Percentiles rank a stretch among this genome's conserved stretches.
Conservation (phyloP, 108 stramenopile species). For the Nitzschia palea region DNA sequence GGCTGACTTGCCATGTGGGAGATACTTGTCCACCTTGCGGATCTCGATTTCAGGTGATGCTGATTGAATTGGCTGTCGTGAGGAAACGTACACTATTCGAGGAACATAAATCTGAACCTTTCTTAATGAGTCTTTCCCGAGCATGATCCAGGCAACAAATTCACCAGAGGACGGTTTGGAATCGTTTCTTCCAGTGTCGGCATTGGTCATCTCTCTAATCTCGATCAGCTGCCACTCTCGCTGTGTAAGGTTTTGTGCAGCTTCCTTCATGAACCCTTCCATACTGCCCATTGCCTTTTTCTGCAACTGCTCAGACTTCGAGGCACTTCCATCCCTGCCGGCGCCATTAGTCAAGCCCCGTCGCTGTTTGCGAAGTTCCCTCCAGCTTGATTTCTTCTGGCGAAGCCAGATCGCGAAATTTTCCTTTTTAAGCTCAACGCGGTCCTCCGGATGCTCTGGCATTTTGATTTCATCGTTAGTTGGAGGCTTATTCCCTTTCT, state of each 20-base stretch:
- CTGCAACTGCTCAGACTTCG: slow-evolving; percentile 7
- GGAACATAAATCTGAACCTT: slow-evolving; percentile 80
- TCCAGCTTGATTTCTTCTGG: slow-evolving; percentile 88
- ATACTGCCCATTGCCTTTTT: slow-evolving; percentile 61
- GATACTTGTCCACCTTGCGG: slow-evolving; percentile 73
- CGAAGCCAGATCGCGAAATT: slow-evolving; percentile 86
- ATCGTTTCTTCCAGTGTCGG: slow-evolving; percentile 37
- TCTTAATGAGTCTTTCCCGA: slow-evolving; percentile 77
- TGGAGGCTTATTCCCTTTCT: slow-evolving; percentile 1
- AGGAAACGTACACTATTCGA: slow-evolving; percentile 78
- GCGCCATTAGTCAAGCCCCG: slow-evolving; percentile 18
- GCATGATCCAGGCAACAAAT: slow-evolving; percentile 91
- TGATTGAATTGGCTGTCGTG: slow-evolving; percentile 44
- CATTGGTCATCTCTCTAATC: slow-evolving; percentile 80
- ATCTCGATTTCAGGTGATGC: slow-evolving; percentile 40
- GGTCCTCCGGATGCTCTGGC: slow-evolving; percentile 17
- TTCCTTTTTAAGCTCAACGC: slow-evolving; percentile 51
- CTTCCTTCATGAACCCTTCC: slow-evolving; percentile 83
- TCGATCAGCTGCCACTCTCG: slow-evolving; percentile 94
- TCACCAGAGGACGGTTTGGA: slow-evolving; percentile 69
- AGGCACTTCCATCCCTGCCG: slow-evolving; percentile 6
- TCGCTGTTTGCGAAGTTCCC: slow-evolving; percentile 51
- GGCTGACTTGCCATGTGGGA: slow-evolving; percentile 83
- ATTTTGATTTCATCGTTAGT: slow-evolving; percentile 5
- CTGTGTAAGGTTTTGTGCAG: slow-evolving; percentile 54